These are phyloP conservation scores for Meira nashicola DNA, from an alignment of 1,284 basidiomycete genomes.

Conservation along the genomic window DNA sequence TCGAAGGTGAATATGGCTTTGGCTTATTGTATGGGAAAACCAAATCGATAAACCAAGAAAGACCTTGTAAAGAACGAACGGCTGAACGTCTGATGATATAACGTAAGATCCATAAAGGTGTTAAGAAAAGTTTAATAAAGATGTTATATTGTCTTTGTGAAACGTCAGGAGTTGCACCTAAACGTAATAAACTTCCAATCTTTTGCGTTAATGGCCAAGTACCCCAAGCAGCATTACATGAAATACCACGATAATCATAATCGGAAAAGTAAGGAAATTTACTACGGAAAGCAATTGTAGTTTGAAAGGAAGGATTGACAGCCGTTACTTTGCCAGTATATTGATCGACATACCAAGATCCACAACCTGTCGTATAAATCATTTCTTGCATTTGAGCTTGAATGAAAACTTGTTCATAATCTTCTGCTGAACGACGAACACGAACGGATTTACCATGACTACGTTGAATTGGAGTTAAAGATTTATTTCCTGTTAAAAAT, in stretches of 20 bases:
- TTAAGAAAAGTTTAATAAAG: neutral
- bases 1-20: neutral
- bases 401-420: slow-evolving; percentile 46
- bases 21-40: neutral
- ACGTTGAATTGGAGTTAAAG: slow-evolving; percentile 3
- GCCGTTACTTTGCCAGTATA: slow-evolving; percentile 6
- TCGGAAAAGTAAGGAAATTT: slow-evolving; percentile 8
- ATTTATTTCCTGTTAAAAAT: neutral
- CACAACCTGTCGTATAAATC: slow-evolving; percentile 23
- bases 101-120: neutral
- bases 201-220: neutral
- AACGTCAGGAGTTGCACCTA: neutral
- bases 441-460: slow-evolving; percentile 3
- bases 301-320: slow-evolving; percentile 7
- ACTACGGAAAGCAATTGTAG: neutral
- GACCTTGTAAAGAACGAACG: neutral
- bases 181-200: neutral
- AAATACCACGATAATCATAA: slow-evolving; percentile 5
- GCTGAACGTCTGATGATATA: neutral
- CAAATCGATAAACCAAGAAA: neutral
- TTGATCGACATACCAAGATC: slow-evolving; percentile 10
- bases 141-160: neutral
- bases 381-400: slow-evolving; percentile 33
- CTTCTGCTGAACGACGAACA: slow-evolving; percentile 37
- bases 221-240: neutral